Conservation (phyloP, 495 filamentous ascomycete genomes). For the Halenospora varia region DNA sequence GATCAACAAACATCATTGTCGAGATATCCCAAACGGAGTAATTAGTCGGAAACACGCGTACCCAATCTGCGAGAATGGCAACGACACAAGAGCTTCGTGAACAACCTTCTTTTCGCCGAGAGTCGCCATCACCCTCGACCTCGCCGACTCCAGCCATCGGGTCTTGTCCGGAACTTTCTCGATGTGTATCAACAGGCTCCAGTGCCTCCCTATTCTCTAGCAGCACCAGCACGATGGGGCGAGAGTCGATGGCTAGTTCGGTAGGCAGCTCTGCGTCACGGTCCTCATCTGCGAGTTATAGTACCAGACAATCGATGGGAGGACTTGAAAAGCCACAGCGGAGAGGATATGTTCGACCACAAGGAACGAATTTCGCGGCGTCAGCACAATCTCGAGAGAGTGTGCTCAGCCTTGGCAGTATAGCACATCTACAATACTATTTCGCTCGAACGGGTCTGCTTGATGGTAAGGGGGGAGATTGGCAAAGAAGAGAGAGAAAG, state of each 20-base stretch:
- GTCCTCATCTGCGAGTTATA: slow-evolving; percentile 42
- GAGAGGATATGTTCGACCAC: slow-evolving; percentile 85
- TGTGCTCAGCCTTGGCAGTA: slow-evolving; percentile 92
- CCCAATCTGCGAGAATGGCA: slow-evolving; percentile 10
- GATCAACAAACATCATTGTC: not conserved
- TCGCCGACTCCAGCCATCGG: slow-evolving; percentile 64
- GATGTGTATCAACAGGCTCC: slow-evolving; percentile 74
- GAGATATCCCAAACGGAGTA: not conserved
- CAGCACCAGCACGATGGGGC: slow-evolving; percentile 42
- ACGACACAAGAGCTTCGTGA: slow-evolving; percentile 11
- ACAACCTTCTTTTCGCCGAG: slow-evolving; percentile 24
- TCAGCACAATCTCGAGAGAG: slow-evolving; percentile 88
- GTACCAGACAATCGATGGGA: slow-evolving; percentile 48
- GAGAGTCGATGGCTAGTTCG: slow-evolving; percentile 35
- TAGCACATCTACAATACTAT: slow-evolving; percentile 96
- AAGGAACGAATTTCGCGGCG: slow-evolving; percentile 84
- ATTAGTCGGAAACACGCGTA: not conserved
- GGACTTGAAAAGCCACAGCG: slow-evolving; percentile 47
- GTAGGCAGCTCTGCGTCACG: slow-evolving; percentile 20
- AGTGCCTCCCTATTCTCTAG: slow-evolving; percentile 64
- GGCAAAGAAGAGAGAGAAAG: slow-evolving; percentile 51
- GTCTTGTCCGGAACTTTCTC: slow-evolving; percentile 58
- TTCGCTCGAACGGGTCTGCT: slow-evolving; percentile 91
- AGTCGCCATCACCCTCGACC: slow-evolving; percentile 61
- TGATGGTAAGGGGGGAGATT: slow-evolving; percentile 87